Conservation (phyloP, 2,329 filamentous ascomycete genomes). For the Pestalotiopsis sp. region DNA sequence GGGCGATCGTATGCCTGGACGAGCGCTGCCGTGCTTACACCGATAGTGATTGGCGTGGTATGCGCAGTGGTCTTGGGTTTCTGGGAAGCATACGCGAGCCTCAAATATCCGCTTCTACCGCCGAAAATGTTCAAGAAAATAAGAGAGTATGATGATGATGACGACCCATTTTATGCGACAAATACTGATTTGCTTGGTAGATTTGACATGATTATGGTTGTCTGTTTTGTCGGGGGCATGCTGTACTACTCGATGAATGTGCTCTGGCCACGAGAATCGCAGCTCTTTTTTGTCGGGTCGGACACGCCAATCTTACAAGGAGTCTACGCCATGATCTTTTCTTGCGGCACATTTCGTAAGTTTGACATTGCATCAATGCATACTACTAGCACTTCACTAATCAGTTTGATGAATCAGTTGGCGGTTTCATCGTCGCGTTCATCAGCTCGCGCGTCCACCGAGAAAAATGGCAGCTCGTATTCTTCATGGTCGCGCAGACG, state of each 20-base stretch:
- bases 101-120: slow-evolving; percentile 32
- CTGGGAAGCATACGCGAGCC: slow-evolving; percentile 28
- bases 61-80: slow-evolving; percentile 31
- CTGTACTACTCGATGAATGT: slow-evolving; percentile 34
- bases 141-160: slow-evolving; percentile 21
- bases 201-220: slow-evolving; percentile 31
- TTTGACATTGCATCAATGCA: neutral
- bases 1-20: slow-evolving; percentile 32
- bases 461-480: slow-evolving; percentile 38
- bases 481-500: slow-evolving; percentile 35
- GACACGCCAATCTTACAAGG: slow-evolving; percentile 27
- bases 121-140: slow-evolving; percentile 30
- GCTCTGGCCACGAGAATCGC: slow-evolving; percentile 31
- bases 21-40: slow-evolving; percentile 27
- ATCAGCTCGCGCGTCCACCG: slow-evolving; percentile 34
- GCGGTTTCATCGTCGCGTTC: slow-evolving; percentile 30
- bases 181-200: neutral
- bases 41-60: slow-evolving; percentile 31
- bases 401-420: neutral
- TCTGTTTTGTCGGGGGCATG: slow-evolving; percentile 34
- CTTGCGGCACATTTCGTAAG: slow-evolving; percentile 29
- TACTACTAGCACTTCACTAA: neutral
- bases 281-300: slow-evolving; percentile 25
- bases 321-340: slow-evolving; percentile 31
- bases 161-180: accelerated